phyloP scores from a whole-genome alignment of 768 basidiomycete species.

The Cystobasidium onofrii region DNA sequence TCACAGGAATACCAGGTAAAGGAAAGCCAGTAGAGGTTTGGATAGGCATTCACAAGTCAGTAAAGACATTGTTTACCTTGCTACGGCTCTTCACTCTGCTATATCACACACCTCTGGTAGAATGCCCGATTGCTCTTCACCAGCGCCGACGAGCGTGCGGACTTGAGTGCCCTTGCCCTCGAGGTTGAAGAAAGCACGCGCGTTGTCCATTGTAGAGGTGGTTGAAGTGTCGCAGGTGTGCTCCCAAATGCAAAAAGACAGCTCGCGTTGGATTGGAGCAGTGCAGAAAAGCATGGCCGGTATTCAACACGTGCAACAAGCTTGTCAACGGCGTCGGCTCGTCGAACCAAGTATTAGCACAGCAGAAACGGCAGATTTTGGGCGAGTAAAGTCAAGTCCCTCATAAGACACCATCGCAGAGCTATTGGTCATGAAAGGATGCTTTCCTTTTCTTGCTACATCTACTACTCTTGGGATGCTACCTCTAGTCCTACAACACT shows the following conservation, averaged over 20 bases:
- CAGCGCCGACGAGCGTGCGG: slow-evolving; percentile 2
- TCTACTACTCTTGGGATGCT: background rate
- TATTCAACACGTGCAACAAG: background rate
- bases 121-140: slow-evolving; percentile 24
- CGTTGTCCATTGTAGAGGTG: background rate
- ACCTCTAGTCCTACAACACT: background rate
- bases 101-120: slow-evolving; percentile 21
- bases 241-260: too few species aligned
- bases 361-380: too few species aligned
- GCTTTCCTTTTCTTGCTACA: too few species aligned
- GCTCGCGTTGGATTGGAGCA: background rate
- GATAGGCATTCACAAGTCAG: background rate
- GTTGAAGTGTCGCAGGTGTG: background rate
- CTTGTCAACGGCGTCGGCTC: too few species aligned
- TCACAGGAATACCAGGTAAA: background rate
- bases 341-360: too few species aligned
- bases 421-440: too few species aligned
- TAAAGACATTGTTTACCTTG: background rate
- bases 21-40: background rate
- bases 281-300: background rate
- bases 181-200: background rate
- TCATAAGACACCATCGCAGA: too few species aligned
- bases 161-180: background rate
- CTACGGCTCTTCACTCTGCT: background rate
- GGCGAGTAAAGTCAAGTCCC: too few species aligned